Evolutionary conservation across 1,284 basidiomycete genomes (phyloP).

Genomic region (Austropuccinia psidii): DNA sequence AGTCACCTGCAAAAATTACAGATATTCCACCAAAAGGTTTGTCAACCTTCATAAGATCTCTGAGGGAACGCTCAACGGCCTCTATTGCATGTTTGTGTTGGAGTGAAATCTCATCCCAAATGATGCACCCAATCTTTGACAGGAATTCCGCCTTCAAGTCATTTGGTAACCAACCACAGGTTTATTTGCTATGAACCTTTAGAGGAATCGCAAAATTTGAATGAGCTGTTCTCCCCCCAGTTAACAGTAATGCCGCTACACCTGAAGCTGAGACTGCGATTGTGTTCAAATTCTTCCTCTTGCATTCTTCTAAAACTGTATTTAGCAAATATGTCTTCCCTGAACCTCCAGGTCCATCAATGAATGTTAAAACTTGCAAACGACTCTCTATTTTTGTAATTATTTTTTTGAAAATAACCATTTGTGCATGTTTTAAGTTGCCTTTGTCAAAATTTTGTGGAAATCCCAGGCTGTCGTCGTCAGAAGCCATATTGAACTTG

Average conservation of each 20-base stretch:
- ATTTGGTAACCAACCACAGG: no score
- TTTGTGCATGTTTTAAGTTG: no score
- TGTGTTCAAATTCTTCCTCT: neutral
- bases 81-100: neutral
- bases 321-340: neutral
- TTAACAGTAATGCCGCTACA: neutral
- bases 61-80: neutral
- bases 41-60: neutral
- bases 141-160: no score
- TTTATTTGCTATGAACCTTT: neutral
- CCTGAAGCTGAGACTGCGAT: neutral
- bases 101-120: conserved; percentile 4
- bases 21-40: neutral
- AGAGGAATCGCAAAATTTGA: conserved; percentile 1
- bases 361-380: no score
- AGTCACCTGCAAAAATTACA: neutral
- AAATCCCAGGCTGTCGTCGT: no score
- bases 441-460: no score
- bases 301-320: neutral
- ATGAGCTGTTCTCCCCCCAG: neutral
- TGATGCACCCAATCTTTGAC: no score
- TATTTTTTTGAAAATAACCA: no score
- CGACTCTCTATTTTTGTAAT: no score
- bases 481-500: no score
- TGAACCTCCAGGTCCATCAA: neutral